Base-by-base conservation (phyloP, 805 yeast species). In the Kuraishia capsulata region DNA sequence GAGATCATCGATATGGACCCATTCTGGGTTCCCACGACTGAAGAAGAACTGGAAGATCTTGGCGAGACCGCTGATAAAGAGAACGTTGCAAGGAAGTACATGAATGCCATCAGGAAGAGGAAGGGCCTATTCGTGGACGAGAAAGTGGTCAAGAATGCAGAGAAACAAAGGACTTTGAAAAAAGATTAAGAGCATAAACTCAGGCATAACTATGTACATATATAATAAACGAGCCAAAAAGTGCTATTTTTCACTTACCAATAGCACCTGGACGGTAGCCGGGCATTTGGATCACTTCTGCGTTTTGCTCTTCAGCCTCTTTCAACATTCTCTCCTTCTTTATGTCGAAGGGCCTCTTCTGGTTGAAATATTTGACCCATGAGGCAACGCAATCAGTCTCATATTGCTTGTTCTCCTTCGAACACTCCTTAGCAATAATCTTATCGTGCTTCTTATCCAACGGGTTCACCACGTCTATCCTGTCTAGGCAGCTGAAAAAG, bases 1-100 rank as follows among this genome's bases (percentile, higher is more conserved):
- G 92, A 88, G 51, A 65, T 80, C 45, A 74, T 90, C 37, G 95
- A 88, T 46, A 74, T 82, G 47, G 97, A 92, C 65, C 99, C 99
- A 33, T 92, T 84, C 68, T 92, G 99, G 99, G 95, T 92, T 13
- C 99, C 99, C 11, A 85, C 92, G 3, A 92, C 98, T 0, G 97
- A 86, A 50, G 97, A 88, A 56, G 98, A 92, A 57, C 61, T 92
- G 34, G 97, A 92, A 56, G 94, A 87, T 42, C 65, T 86, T 33
- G 99, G 99, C 20, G 96, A 86, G 45, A 73, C 75, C 47, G 95
- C 96, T 1, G 98, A 92, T 49, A 73, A 84, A 50, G 97, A 87
- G 51, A 92, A 92, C 52, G 67, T 89, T 45, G 97, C 97, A 0
- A 73, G 94, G 55, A 71, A 70, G 53, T 89, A 90, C 55, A 83